Evolutionary conservation across 2,329 filamentous ascomycete genomes (phyloP).

Genomic region (Dactylellina leptospora): DNA sequence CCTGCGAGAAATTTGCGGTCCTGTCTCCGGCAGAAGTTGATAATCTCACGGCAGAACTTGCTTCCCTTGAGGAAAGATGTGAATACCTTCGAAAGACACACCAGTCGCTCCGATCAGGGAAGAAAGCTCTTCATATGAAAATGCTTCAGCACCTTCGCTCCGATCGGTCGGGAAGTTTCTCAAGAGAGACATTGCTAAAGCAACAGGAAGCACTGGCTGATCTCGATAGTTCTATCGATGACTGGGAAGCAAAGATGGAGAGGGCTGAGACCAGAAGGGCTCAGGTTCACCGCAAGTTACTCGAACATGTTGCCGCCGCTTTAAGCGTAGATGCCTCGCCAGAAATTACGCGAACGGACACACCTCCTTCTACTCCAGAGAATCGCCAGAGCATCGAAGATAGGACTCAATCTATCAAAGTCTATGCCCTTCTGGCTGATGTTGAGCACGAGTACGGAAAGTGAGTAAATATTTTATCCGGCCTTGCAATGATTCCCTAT

Average conservation of each 20-base stretch:
- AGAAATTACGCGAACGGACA: constrained; percentile 54
- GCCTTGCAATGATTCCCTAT: constrained; percentile 4
- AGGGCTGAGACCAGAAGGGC: constrained; percentile 77
- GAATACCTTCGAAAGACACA: constrained; percentile 81
- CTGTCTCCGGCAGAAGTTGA: constrained; percentile 71
- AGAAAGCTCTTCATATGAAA: constrained; percentile 77
- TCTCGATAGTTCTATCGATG: constrained; percentile 79
- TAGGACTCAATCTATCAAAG: constrained; percentile 58
- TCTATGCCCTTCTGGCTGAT: constrained; percentile 73
- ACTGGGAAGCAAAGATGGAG: constrained; percentile 82
- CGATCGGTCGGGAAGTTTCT: constrained; percentile 75
- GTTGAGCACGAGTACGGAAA: constrained; percentile 69
- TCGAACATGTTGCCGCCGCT: constrained; percentile 81
- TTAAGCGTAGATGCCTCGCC: constrained; percentile 63
- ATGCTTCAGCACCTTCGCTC: constrained; percentile 81
- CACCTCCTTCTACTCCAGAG: constrained; percentile 69
- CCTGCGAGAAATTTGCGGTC: constrained; percentile 72
- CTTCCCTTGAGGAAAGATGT: constrained; percentile 78
- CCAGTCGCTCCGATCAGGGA: constrained; percentile 76
- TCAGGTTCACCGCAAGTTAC: constrained; percentile 78
- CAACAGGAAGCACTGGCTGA: constrained; percentile 82
- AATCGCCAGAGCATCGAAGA: constrained; percentile 60
- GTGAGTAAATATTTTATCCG: constrained; percentile 10
- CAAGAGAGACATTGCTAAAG: constrained; percentile 76
- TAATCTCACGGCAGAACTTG: constrained; percentile 74